Conservation (phyloP, 2,329 filamentous ascomycete species). For the Aspergillus oerlinghausenensis region DNA sequence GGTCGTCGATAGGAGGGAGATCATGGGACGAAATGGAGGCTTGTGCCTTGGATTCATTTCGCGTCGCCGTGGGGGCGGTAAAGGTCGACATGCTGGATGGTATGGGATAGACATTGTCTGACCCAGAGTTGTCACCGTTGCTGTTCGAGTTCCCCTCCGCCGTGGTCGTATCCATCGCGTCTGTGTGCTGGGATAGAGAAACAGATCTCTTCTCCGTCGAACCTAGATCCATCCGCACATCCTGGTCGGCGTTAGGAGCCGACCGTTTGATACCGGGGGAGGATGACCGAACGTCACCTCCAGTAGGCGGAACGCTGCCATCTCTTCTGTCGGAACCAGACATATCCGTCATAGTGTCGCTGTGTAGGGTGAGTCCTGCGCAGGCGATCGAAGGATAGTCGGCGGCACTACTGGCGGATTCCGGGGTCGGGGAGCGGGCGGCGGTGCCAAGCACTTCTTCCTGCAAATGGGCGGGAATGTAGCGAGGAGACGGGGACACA, state of each 20-base stretch:
- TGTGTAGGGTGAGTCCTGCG: constrained; percentile 48
- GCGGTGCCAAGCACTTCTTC: constrained; percentile 43
- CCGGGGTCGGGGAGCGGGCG: constrained; percentile 34
- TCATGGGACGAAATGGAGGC: constrained; percentile 19
- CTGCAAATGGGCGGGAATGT: constrained; percentile 54
- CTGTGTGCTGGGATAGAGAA: constrained; percentile 28
- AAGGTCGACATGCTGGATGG: constrained; percentile 37
- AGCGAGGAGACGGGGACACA: constrained; percentile 37
- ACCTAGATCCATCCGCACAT: constrained; percentile 21
- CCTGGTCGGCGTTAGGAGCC: constrained; percentile 27
- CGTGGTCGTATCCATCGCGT: constrained; percentile 43
- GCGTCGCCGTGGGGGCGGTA: constrained; percentile 26
- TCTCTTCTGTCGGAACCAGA: constrained; percentile 32
- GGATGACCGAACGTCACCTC: constrained; percentile 24
- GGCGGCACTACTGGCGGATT: constrained; percentile 22
- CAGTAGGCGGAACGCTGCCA: constrained; percentile 17
- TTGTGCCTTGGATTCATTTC: constrained; percentile 21
- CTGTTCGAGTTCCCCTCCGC: constrained; percentile 23
- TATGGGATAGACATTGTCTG: constrained; percentile 34
- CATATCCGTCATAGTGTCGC: constrained; percentile 43
- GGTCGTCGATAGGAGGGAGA: constrained; percentile 56
- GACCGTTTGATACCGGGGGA: constrained; percentile 35
- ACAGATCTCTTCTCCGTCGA: constrained; percentile 13
- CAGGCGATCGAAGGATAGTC: constrained; percentile 50
- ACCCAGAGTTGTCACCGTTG: constrained; percentile 25